Evolutionary conservation across 805 yeast genomes (phyloP), one percentile per base, ranked within the genome.

Genomic region (Yamadazyma takamatsuzukensis): DNA sequence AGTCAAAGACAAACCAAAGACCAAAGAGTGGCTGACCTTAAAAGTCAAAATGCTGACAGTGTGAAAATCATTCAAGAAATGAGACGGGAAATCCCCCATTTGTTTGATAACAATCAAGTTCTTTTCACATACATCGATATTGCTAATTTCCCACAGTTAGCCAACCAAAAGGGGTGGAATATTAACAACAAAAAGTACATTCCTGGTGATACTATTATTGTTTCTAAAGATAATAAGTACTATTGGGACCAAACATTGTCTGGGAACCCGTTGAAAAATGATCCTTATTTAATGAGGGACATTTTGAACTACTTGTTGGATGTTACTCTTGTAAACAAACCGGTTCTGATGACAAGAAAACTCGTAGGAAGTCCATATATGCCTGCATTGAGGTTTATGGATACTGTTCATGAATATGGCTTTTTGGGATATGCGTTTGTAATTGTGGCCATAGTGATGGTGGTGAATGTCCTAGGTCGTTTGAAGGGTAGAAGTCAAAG

Each of bases 171-270:
- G 7, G 66, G 62, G 3, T 70, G 78, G 74, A 57, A 60, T 10
- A 49, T 61, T 18, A 49, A 63, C 24, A 41, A 54, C 2, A 44
- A 49, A n/a, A 34, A 47, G 0, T 68, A 60, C 40, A 39, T 53
- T 7, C 49, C 58, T 2, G 90, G 89, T 5, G 85, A 82, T 49
- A 61, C 75, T 0, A 47, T 83, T 2, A 53, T 83, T 2, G 55
- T 80, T 2, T 58, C 67, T 19, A 68, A 68, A 41, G 68, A 72
- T 60, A 51, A 63, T 54, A 40, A 41, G 36, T 42, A 46, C 32
- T 55, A 48, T 33, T 41, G 68, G 63, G 44, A 61, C 43, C 33
- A 45, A 54, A 37, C 67, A 48, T 34, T 57, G 3, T 34, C 37
- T 16, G 82, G 80, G 0, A 39, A 48, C 0, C 30, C 35, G 11